Conservation (phyloP, 257 asterid genomes). For the Solanum dulcamara region DNA sequence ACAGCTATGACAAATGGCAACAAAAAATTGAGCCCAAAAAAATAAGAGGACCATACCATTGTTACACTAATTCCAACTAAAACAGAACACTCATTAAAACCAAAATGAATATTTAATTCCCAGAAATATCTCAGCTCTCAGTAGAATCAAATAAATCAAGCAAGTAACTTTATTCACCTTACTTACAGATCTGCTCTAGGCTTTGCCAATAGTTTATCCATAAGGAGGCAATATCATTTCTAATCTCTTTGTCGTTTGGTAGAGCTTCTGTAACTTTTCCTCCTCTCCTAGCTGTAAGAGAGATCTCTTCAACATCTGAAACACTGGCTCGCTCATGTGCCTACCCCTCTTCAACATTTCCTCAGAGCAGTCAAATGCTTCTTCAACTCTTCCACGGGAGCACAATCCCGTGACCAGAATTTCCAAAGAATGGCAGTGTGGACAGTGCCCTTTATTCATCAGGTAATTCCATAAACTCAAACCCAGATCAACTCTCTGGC, state of each 20-base stretch:
- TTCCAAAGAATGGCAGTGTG: slow-evolving; percentile 72
- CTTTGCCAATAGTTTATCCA: slow-evolving; percentile 3
- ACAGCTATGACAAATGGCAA: background rate
- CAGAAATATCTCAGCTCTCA: background rate
- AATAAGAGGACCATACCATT: background rate
- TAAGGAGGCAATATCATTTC: slow-evolving; percentile 36
- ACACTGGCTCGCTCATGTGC: slow-evolving; percentile 36
- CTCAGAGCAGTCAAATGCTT: slow-evolving; percentile 54
- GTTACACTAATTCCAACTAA: background rate
- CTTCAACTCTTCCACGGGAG: slow-evolving; percentile 64
- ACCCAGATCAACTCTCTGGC: slow-evolving; percentile 45
- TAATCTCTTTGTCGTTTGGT: slow-evolving; percentile 32
- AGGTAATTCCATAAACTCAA: slow-evolving; percentile 66
- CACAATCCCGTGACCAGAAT: slow-evolving; percentile 74
- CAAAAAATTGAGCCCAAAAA: background rate
- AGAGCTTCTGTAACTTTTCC: slow-evolving; percentile 30
- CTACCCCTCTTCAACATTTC: slow-evolving; percentile 73
- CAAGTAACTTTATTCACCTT: background rate
- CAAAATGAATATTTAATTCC: background rate
- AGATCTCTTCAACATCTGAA: slow-evolving; percentile 45
- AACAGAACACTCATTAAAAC: background rate
- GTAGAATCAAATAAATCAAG: background rate
- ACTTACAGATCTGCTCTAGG: background rate
- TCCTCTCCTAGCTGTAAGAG: slow-evolving; percentile 37
- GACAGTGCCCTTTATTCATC: slow-evolving; percentile 71